phyloP scores from a whole-genome alignment of 495 filamentous ascomycete species.

The Xanthoparmelia taractica region DNA sequence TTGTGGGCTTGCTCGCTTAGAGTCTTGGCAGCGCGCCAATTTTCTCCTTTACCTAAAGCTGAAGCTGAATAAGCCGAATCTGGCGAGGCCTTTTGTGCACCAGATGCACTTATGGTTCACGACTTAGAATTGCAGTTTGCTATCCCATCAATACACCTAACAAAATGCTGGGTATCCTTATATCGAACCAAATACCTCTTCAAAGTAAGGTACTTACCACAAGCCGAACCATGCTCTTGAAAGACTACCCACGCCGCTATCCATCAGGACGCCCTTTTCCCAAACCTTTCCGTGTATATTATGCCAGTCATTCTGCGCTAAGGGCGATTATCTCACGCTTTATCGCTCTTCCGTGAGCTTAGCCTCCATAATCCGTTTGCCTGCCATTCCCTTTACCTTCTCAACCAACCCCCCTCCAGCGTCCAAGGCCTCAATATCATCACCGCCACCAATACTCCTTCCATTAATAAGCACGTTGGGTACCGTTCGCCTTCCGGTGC shows the following conservation, averaged over 20 bases:
- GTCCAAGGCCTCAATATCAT: slow-evolving; percentile 73
- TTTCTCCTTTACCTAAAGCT: too few species aligned
- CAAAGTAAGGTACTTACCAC: neutral
- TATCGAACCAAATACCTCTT: slow-evolving; percentile 3
- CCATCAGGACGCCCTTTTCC: neutral
- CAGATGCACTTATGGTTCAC: too few species aligned
- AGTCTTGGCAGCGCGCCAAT: slow-evolving; percentile 10
- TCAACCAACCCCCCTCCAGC: slow-evolving; percentile 57
- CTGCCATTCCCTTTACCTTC: slow-evolving; percentile 65
- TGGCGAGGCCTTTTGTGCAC: too few species aligned
- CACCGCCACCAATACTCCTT: slow-evolving; percentile 82
- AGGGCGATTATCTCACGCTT: neutral
- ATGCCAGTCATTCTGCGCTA: neutral
- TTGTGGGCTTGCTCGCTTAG: slow-evolving; percentile 15
- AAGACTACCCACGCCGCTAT: neutral
- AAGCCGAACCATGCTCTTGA: neutral
- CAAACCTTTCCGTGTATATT: neutral
- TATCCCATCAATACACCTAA: neutral
- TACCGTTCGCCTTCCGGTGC: slow-evolving; percentile 76
- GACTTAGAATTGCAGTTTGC: neutral
- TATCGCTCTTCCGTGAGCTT: slow-evolving; percentile 20
- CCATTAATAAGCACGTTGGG: slow-evolving; percentile 87
- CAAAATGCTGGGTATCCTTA: slow-evolving; percentile 6
- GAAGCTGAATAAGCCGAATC: too few species aligned
- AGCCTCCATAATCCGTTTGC: slow-evolving; percentile 57